phyloP scores from a whole-genome alignment of 352 stramenopile genomes.

The Pythium scleroteichum region DNA sequence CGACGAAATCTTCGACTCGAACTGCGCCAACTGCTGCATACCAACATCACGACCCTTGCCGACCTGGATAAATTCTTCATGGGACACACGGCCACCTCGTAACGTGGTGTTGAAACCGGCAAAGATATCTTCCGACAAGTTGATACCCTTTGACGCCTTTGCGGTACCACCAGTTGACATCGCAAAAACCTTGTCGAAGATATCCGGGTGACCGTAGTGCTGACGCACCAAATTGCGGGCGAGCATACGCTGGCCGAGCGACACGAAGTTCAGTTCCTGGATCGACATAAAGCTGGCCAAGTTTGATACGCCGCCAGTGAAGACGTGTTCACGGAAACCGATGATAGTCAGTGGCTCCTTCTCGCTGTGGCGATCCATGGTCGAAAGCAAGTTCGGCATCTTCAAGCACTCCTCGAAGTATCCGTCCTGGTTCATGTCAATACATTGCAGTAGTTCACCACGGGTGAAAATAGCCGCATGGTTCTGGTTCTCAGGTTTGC shows the following conservation, averaged over 20 bases:
- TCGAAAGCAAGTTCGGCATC: constrained; percentile 79
- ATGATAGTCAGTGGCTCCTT: constrained; percentile 79
- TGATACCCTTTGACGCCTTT: constrained; percentile 81
- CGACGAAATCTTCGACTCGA: constrained; percentile 97
- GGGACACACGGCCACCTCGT: constrained; percentile 65
- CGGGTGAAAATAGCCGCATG: constrained; percentile 85
- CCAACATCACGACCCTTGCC: constrained; percentile 99
- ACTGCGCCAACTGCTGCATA: constrained; percentile 98
- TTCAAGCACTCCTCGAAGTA: constrained; percentile 83
- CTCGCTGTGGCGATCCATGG: constrained; percentile 63
- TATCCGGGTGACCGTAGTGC: constrained; percentile 87
- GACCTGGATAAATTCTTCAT: constrained; percentile 84
- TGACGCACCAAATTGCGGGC: constrained; percentile 67
- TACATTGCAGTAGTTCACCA: constrained; percentile 82
- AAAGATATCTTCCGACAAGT: constrained; percentile 89
- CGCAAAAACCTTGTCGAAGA: constrained; percentile 85
- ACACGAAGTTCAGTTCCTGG: constrained; percentile 81
- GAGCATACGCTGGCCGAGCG: constrained; percentile 79
- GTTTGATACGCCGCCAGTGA: constrained; percentile 80
- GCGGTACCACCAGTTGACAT: constrained; percentile 77
- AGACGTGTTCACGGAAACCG: constrained; percentile 83
- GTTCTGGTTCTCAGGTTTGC: constrained; percentile 89
- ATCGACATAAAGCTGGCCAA: constrained; percentile 85
- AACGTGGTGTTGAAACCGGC: constrained; percentile 83
- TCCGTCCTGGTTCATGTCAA: constrained; percentile 89